Percentiles rank a stretch among this genome's conserved stretches.
Conservation (phyloP, 2,329 filamentous ascomycete species). For the Nannizziopsis arthrosporioides region DNA sequence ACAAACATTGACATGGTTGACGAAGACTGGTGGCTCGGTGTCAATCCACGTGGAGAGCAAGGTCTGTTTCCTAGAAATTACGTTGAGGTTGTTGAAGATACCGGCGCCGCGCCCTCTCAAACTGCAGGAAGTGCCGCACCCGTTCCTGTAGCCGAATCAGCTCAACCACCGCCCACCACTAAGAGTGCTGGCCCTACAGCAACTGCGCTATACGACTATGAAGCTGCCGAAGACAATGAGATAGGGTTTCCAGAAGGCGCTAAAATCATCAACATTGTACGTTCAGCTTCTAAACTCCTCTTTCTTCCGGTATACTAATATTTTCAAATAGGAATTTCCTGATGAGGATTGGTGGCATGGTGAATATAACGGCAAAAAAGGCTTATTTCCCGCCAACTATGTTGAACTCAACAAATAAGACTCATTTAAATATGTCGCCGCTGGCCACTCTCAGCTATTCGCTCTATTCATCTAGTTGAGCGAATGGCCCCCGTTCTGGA, state of each 20-base stretch:
- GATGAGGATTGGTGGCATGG: constrained; percentile 99
- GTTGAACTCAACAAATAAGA: constrained; percentile 32
- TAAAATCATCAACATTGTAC: constrained; percentile 64
- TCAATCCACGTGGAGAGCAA: constrained; percentile 68
- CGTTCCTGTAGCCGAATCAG: constrained; percentile 24
- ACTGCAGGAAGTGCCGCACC: constrained; percentile 26
- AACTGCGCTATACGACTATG: constrained; percentile 86
- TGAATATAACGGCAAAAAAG: constrained; percentile 63
- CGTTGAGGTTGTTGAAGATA: constrained; percentile 67
- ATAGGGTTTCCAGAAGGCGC: constrained; percentile 81
- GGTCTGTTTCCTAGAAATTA: constrained; percentile 97
- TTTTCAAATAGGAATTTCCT: constrained; percentile 61
- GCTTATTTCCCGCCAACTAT: constrained; percentile 60
- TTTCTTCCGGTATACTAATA: constrained; percentile 8
- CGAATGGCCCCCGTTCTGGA: no score
- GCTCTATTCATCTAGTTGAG: no score
- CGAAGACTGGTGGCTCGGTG: constrained; percentile 97
- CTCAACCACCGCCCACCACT: constrained; percentile 24
- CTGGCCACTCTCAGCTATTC: no score
- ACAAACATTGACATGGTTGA: constrained; percentile 95
- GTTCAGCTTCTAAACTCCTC: constrained; percentile 23
- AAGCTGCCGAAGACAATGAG: constrained; percentile 87
- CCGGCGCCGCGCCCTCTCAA: constrained; percentile 26
- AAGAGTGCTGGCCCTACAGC: constrained; percentile 50
- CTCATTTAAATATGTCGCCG: background rate